Percentiles rank a stretch among this genome's conserved stretches.
Evolutionary conservation across 305 asterid genomes (phyloP).

Genomic region (Stenogyne calaminthoides): DNA sequence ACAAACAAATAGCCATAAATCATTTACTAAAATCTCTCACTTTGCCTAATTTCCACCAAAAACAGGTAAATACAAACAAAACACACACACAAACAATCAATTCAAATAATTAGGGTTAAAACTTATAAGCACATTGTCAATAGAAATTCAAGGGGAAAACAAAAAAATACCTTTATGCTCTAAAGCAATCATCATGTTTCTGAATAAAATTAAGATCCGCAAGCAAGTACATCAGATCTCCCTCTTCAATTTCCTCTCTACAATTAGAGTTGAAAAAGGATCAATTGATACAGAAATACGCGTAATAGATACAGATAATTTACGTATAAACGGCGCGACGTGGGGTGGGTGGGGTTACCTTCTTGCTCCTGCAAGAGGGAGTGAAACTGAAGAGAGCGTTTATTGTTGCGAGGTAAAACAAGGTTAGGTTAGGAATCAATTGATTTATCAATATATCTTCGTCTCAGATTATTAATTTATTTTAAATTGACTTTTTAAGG

Average conservation of each 20-base stretch:
- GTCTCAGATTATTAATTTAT: neutral
- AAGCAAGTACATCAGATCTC: slow-evolving; percentile 83
- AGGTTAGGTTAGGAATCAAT: slow-evolving; percentile 25
- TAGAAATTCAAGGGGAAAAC: neutral
- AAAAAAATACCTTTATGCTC: slow-evolving; percentile 60
- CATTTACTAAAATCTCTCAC: neutral
- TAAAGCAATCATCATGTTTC: slow-evolving; percentile 63
- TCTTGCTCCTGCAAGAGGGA: slow-evolving; percentile 34
- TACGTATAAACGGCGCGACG: slow-evolving; percentile 2
- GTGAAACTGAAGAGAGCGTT: slow-evolving; percentile 44
- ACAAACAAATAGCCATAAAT: neutral
- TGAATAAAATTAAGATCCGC: slow-evolving; percentile 58
- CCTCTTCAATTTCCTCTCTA: slow-evolving; percentile 47
- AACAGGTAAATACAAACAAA: neutral
- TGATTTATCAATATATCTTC: neutral
- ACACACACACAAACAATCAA: slow-evolving; percentile 11
- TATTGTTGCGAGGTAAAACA: slow-evolving; percentile 26
- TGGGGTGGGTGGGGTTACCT: slow-evolving; percentile 24
- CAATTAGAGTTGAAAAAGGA: slow-evolving; percentile 28
- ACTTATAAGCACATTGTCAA: neutral
- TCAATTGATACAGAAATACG: slow-evolving; percentile 20
- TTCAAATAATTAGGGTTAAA: neutral
- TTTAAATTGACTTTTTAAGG: neutral
- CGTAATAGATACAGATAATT: slow-evolving; percentile 12
- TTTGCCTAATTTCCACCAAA: neutral